These are phyloP conservation scores for Brachypodium distachyon DNA, from an alignment of 202 grass and related monocot genomes.

Conservation along the genomic window DNA sequence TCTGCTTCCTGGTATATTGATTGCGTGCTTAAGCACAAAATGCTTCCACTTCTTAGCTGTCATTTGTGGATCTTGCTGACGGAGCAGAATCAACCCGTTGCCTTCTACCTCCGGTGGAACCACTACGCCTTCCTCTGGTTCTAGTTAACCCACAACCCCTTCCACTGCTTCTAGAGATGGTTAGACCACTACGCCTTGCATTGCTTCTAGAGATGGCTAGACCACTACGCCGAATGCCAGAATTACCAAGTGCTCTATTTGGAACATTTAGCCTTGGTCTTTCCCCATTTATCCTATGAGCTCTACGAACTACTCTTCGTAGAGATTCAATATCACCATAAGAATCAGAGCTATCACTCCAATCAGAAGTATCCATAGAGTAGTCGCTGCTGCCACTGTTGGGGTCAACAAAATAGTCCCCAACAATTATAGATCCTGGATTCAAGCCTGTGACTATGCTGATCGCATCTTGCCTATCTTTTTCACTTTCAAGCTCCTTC, in stretches of 20 bases:
- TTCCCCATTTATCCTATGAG: neutral
- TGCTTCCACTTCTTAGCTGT: constrained; percentile 5
- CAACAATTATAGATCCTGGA: constrained; percentile 42
- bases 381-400: constrained; percentile 7
- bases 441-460: constrained; percentile 50
- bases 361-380: neutral
- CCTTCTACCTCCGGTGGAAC: neutral
- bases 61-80: neutral
- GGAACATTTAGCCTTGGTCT: neutral
- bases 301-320: neutral
- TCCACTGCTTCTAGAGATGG: neutral
- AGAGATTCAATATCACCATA: neutral
- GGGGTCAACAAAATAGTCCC: constrained; percentile 55
- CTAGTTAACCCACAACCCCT: neutral
- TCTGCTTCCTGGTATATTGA: neutral
- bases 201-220: neutral
- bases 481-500: constrained; percentile 50
- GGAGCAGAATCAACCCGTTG: neutral
- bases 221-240: neutral
- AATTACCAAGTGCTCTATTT: neutral
- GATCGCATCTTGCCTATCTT: constrained; percentile 66
- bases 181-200: neutral
- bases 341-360: neutral
- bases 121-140: neutral
- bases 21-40: neutral